These are phyloP conservation scores for Fomitopsis betulina DNA, from an alignment of 1,284 basidiomycete species.

Conservation along the genomic window DNA sequence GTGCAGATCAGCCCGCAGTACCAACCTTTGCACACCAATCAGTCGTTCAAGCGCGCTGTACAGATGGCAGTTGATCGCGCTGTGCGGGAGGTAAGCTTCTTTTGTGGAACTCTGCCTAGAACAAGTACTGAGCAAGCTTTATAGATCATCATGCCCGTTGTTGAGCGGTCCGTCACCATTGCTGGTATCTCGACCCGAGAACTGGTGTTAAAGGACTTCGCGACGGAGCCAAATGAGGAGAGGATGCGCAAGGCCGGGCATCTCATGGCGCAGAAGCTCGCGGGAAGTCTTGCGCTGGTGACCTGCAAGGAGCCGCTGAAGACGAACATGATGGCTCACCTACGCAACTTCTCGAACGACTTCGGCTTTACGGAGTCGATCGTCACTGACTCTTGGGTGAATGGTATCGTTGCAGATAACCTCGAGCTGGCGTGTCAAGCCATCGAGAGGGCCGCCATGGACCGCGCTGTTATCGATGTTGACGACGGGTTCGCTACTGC, in stretches of 20 bases:
- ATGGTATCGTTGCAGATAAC: conserved; percentile 89
- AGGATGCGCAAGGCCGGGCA: conserved; percentile 92
- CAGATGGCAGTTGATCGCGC: conserved; percentile 92
- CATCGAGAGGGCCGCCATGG: conserved; percentile 98
- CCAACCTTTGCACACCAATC: conserved; percentile 71
- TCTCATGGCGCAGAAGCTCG: conserved; percentile 95
- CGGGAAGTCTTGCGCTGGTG: conserved; percentile 93
- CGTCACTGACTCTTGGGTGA: conserved; percentile 67
- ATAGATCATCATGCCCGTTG: conserved; percentile 93
- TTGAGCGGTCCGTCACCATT: conserved; percentile 98
- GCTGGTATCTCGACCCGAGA: conserved; percentile 97
- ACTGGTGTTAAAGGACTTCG: conserved; percentile 95
- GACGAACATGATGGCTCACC: conserved; percentile 88
- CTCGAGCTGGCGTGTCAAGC: conserved; percentile 92
- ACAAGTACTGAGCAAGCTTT: conserved; percentile 1
- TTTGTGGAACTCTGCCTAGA: not conserved
- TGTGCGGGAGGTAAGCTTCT: conserved; percentile 76
- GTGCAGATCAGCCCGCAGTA: conserved; percentile 79
- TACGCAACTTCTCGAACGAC: conserved; percentile 76
- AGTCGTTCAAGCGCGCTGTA: conserved; percentile 87
- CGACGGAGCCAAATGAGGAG: conserved; percentile 88
- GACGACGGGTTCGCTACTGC: conserved; percentile 86
- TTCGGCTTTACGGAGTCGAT: conserved; percentile 86
- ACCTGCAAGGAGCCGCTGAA: conserved; percentile 98
- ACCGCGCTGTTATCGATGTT: conserved; percentile 91